These are phyloP conservation scores for Haberlea rhodopensis DNA, from an alignment of 257 asterid genomes.

Conservation along the genomic window DNA sequence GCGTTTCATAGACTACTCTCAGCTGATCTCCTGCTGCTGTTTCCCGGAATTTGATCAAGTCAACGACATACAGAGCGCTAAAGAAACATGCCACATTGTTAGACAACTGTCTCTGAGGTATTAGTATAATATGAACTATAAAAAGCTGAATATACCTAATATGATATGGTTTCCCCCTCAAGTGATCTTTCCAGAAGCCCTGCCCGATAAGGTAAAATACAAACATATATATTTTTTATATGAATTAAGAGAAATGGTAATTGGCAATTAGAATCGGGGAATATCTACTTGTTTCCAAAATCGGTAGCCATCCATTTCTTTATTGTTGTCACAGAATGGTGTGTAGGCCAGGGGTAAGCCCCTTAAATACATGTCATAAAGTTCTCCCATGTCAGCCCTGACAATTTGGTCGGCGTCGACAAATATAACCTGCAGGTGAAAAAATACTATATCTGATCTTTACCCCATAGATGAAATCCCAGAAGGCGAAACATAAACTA, in stretches of 20 bases:
- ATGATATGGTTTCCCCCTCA: constrained; percentile 95
- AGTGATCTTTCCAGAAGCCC: constrained; percentile 99
- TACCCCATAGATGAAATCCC: constrained; percentile 14
- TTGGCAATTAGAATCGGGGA: constrained; percentile 14
- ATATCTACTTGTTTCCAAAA: constrained; percentile 85
- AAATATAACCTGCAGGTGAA: constrained; percentile 79
- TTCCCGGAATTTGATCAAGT: constrained; percentile 89
- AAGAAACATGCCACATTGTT: constrained; percentile 34
- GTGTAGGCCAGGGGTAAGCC: constrained; percentile 95
- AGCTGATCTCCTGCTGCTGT: constrained; percentile 98
- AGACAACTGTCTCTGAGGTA: constrained; percentile 20
- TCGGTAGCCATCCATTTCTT: constrained; percentile 97
- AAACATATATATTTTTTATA: constrained; percentile 12
- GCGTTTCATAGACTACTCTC: constrained; percentile 87
- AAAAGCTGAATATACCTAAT: constrained; percentile 53
- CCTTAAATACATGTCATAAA: constrained; percentile 85
- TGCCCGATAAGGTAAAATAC: constrained; percentile 37
- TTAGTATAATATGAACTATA: constrained; percentile 4
- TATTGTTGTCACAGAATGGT: constrained; percentile 97
- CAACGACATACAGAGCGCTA: constrained; percentile 94
- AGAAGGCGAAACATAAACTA: constrained; percentile 20
- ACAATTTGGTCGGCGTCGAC: constrained; percentile 97
- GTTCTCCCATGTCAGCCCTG: constrained; percentile 96
- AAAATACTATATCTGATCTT: constrained; percentile 18
- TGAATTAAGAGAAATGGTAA: background rate